These are phyloP conservation scores for Cymbopogon flexuosus DNA, from an alignment of 202 grass and related monocot species.

Conservation along the genomic window DNA sequence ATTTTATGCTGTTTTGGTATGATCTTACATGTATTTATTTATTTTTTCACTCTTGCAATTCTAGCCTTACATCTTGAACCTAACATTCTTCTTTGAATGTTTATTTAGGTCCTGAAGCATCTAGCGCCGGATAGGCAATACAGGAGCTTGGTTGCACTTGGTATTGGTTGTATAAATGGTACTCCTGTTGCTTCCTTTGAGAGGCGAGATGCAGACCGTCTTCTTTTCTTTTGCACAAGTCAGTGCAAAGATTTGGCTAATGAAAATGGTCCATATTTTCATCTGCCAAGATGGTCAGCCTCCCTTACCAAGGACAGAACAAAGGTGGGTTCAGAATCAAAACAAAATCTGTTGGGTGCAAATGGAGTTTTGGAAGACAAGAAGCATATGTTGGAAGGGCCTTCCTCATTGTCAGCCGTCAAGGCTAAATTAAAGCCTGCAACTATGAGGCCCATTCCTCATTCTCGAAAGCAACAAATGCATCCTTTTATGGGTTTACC, in stretches of 20 bases:
- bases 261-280: constrained; percentile 34
- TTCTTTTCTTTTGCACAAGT: no score
- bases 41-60: background rate
- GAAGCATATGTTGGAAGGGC: constrained; percentile 30
- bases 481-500: constrained; percentile 60
- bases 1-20: background rate
- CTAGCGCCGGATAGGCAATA: constrained; percentile 75
- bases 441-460: constrained; percentile 79
- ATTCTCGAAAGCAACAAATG: constrained; percentile 64
- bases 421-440: constrained; percentile 56
- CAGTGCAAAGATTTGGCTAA: no score
- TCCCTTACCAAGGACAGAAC: constrained; percentile 60
- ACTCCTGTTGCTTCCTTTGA: no score
- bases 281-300: constrained; percentile 63
- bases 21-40: background rate
- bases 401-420: constrained; percentile 22
- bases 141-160: constrained; percentile 43
- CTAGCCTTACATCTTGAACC: constrained; percentile 3
- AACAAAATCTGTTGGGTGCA: constrained; percentile 28
- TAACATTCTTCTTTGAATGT: constrained; percentile 34
- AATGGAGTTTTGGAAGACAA: constrained; percentile 41
- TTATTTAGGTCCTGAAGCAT: constrained; percentile 83
- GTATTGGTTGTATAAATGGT: no score
- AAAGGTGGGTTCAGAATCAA: constrained; percentile 44
- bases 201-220: no score